Conservation (phyloP, 2,329 filamentous ascomycete species). For the Xylaria sp. region DNA sequence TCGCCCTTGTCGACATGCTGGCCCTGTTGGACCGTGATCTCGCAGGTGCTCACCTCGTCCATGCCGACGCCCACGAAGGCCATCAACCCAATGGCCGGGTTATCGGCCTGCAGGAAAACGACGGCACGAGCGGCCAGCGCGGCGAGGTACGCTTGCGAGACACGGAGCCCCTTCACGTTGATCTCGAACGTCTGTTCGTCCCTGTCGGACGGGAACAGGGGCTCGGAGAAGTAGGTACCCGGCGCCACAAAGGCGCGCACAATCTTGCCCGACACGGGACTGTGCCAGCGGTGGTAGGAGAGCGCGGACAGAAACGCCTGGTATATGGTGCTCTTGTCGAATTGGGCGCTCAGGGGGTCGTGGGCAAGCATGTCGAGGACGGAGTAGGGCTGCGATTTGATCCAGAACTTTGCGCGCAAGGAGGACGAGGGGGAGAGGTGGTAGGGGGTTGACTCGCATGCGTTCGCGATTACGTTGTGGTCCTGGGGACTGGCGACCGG, state of each 20-base stretch:
- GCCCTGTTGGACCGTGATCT: slow-evolving; percentile 74
- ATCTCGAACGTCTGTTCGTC: slow-evolving; percentile 42
- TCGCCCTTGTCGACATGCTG: slow-evolving; percentile 75
- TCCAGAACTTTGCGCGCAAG: slow-evolving; percentile 65
- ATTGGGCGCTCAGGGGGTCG: slow-evolving; percentile 57
- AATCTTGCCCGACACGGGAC: slow-evolving; percentile 65
- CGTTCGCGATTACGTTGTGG: slow-evolving; percentile 62
- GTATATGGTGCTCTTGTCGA: slow-evolving; percentile 66
- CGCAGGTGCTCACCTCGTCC: slow-evolving; percentile 79
- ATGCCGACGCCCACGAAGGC: slow-evolving; percentile 78
- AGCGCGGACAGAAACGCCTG: slow-evolving; percentile 69
- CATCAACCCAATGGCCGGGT: slow-evolving; percentile 72
- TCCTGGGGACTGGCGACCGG: slow-evolving; percentile 61
- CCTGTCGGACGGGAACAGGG: slow-evolving; percentile 47
- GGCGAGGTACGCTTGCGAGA: slow-evolving; percentile 73
- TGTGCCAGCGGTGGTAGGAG: slow-evolving; percentile 71
- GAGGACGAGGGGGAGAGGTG: slow-evolving; percentile 53
- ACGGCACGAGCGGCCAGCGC: slow-evolving; percentile 74
- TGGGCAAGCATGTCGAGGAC: slow-evolving; percentile 63
- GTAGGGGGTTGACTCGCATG: slow-evolving; percentile 65
- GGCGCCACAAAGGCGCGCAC: slow-evolving; percentile 61
- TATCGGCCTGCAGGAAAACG: slow-evolving; percentile 77
- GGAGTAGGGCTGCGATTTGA: slow-evolving; percentile 69
- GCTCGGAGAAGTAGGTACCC: slow-evolving; percentile 70
- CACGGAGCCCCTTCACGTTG: slow-evolving; percentile 49